These are phyloP conservation scores for Erythrophleum fordii DNA, from an alignment of 306 rosid species.

Conservation along the genomic window DNA sequence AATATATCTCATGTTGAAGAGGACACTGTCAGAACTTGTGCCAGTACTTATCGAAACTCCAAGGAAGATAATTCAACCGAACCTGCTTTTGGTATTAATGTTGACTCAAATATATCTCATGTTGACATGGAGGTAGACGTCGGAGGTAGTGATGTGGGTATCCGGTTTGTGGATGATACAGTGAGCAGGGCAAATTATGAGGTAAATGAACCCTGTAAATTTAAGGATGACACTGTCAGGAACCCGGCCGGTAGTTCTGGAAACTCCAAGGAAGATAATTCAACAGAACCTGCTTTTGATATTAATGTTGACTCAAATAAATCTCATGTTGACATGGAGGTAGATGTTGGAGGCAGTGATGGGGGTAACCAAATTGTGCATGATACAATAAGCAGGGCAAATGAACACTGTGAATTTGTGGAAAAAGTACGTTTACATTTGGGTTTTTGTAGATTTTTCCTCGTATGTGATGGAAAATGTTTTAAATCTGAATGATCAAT, in stretches of 20 bases:
- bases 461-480: constrained; percentile 26
- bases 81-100: neutral
- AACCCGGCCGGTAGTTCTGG: constrained; percentile 19
- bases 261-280: constrained; percentile 35
- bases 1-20: constrained; percentile 44
- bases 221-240: constrained; percentile 35
- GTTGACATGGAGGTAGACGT: constrained; percentile 42
- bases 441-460: neutral
- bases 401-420: constrained; percentile 33
- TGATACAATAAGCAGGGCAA: constrained; percentile 41
- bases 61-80: constrained; percentile 21
- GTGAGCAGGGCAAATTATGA: constrained; percentile 32
- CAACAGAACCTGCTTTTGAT: constrained; percentile 11
- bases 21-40: constrained; percentile 30
- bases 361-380: constrained; percentile 28
- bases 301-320: constrained; percentile 31
- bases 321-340: constrained; percentile 45
- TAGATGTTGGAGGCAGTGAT: constrained; percentile 40
- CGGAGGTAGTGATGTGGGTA: constrained; percentile 36
- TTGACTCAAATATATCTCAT: constrained; percentile 38
- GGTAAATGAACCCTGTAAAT: constrained; percentile 39
- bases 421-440: constrained; percentile 43
- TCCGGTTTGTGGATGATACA: constrained; percentile 38
- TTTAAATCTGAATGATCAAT: constrained; percentile 36
- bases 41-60: constrained; percentile 26